Base-by-base conservation (phyloP, 129 eudicot genomes). In the Smallanthus sonchifolius region DNA sequence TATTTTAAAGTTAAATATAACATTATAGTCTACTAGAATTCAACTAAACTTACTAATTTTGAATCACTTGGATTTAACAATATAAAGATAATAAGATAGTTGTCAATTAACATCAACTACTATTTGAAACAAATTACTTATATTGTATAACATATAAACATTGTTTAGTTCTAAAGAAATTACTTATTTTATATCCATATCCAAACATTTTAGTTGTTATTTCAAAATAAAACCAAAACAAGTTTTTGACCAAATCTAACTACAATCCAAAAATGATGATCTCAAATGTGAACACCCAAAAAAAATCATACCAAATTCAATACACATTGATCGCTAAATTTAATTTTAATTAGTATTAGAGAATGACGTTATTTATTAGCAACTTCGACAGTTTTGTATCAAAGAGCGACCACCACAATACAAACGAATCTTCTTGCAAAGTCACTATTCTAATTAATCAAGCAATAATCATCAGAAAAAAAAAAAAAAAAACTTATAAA, bases 281-380 rank as follows among this genome's bases (percentile, higher is more conserved):
- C 75, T 55, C 69, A 76, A 54, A 59, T 76, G 80, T 68, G 81
- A 77, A 77, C 75, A 57, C 51, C 5, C 20, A 3, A 2, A 37
- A 57, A 40, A 57, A 28, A 7, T 48, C 14, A 19, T 38, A 16
- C 14, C 30, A 67, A 64, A 17, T 65, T 52, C 73, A 75, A 51
- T 30, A 52, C 15, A 36, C 30, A 24, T 24, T 24, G 30, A 24
- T 24, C 30, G 30, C 30, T 24, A 0, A 24, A 24, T 24, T 24
- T 24, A 0, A 1, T 24, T 24, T 24, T 24, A 24, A 24, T 24
- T 24, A 24, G 30, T 24, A 24, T 24, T 24, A 24, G 30, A 24
- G 30, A 24, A 24, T 0, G 30, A 24, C 30, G 1, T 24, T 24
- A 24, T 24, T 24, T 24, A 24, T 24, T 24, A 24, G 30, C 30